Evolutionary conservation across 768 basidiomycete genomes (phyloP).

Genomic region (Strobilomyces dryophilus): DNA sequence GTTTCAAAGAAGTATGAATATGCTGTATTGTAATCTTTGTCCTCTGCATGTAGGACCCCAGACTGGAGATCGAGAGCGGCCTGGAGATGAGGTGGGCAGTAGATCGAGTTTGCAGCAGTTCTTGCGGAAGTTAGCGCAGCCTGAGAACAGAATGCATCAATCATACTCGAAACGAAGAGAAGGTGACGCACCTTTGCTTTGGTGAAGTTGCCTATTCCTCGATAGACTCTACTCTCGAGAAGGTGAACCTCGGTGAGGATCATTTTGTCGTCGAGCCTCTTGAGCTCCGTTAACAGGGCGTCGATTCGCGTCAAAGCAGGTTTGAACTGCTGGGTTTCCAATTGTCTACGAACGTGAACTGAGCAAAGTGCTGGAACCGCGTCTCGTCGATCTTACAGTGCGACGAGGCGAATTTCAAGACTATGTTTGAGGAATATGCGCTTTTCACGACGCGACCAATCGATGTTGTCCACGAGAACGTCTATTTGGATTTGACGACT

Average conservation of each 20-base stretch:
- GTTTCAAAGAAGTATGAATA: constrained; percentile 98
- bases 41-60: constrained; percentile 90
- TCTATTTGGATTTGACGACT: constrained; percentile 73
- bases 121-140: constrained; percentile 86
- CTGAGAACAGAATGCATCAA: constrained; percentile 31
- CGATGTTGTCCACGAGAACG: constrained; percentile 86
- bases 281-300: constrained; percentile 84
- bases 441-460: constrained; percentile 89
- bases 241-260: constrained; percentile 96
- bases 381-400: constrained; percentile 44
- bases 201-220: constrained; percentile 82
- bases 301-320: constrained; percentile 81
- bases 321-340: constrained; percentile 74
- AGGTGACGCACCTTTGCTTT: constrained; percentile 71
- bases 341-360: constrained; percentile 42
- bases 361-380: not conserved
- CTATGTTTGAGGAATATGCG: constrained; percentile 95
- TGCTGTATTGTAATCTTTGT: constrained; percentile 95
- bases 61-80: constrained; percentile 61
- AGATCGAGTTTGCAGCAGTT: constrained; percentile 93
- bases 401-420: constrained; percentile 83
- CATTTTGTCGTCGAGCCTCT: constrained; percentile 94
- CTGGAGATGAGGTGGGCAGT: constrained; percentile 75
- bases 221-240: constrained; percentile 87
- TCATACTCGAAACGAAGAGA: not conserved